A percentile compares a stretch with the other conserved stretches of the same genome.
Conservation (phyloP, 768 basidiomycete genomes). For the Xanthoconium stramineum region DNA sequence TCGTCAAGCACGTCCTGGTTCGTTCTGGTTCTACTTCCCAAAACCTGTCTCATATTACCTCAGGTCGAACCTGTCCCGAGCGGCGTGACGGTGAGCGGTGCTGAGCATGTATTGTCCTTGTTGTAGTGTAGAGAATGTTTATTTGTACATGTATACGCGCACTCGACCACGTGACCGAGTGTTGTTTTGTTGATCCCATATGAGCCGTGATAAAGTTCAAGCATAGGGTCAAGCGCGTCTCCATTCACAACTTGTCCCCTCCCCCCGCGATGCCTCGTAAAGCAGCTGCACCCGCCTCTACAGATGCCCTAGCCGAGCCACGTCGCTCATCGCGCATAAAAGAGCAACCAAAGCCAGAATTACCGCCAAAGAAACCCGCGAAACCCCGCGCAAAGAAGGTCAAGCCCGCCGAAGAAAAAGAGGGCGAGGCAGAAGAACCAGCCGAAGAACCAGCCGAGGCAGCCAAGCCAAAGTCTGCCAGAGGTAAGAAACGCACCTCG, state of each 20-base stretch:
- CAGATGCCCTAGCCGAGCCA: slow-evolving; percentile 41
- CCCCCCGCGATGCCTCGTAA: slow-evolving; percentile 61
- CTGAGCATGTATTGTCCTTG: slow-evolving; percentile 10
- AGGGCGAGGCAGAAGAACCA: slow-evolving; percentile 40
- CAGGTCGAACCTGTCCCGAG: slow-evolving; percentile 15
- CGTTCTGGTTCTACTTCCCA: slow-evolving; percentile 15
- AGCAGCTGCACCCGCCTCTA: slow-evolving; percentile 46
- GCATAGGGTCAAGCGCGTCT: slow-evolving; percentile 33
- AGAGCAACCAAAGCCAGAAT: slow-evolving; percentile 57
- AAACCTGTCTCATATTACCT: background rate
- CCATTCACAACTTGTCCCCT: slow-evolving; percentile 18
- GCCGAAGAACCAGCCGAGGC: slow-evolving; percentile 29
- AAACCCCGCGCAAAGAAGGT: slow-evolving; percentile 56
- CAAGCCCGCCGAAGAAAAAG: slow-evolving; percentile 41
- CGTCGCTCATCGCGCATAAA: slow-evolving; percentile 78
- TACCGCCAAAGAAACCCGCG: slow-evolving; percentile 54
- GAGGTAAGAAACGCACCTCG: slow-evolving; percentile 55
- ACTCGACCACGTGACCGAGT: slow-evolving; percentile 30
- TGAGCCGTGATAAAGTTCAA: slow-evolving; percentile 31
- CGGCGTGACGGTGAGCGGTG: slow-evolving; percentile 8
- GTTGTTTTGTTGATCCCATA: slow-evolving; percentile 34
- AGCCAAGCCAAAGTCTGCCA: slow-evolving; percentile 43
- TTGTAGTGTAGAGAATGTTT: slow-evolving; percentile 14
- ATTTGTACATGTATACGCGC: slow-evolving; percentile 33
- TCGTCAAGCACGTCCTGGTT: slow-evolving; percentile 64